Conservation (phyloP, 345 rosid genomes). For the Rhodamnia argentea region DNA sequence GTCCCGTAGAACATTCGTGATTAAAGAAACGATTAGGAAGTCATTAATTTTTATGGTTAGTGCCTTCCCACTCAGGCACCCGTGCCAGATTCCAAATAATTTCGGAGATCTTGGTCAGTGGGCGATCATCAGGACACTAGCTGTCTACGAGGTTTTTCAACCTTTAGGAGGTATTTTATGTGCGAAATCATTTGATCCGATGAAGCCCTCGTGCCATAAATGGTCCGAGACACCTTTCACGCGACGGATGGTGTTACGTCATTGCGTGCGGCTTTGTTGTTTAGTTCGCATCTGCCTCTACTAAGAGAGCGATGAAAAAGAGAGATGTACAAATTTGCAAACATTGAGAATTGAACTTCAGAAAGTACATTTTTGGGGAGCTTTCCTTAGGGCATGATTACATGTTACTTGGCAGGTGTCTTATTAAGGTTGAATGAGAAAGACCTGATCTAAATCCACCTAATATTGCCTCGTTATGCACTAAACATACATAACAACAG, state of each 20-base stretch:
- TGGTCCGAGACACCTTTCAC: no score
- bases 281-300: background rate
- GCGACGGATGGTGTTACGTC: background rate
- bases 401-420: background rate
- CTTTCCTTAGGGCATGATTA: background rate
- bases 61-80: conserved; percentile 4
- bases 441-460: background rate
- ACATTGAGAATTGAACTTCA: background rate
- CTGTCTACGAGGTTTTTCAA: background rate
- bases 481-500: background rate
- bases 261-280: background rate
- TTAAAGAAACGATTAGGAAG: background rate
- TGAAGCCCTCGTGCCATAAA: background rate
- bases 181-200: background rate
- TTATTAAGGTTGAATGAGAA: background rate
- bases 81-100: background rate
- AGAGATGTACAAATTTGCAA: background rate
- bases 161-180: background rate
- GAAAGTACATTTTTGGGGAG: background rate
- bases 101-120: background rate
- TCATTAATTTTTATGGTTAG: background rate
- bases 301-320: background rate
- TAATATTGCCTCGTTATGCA: background rate
- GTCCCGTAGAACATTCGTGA: background rate
- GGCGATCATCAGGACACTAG: background rate